phyloP scores from a whole-genome alignment of 1,139 yeast genomes.

The Martiniozyma asiatica region DNA sequence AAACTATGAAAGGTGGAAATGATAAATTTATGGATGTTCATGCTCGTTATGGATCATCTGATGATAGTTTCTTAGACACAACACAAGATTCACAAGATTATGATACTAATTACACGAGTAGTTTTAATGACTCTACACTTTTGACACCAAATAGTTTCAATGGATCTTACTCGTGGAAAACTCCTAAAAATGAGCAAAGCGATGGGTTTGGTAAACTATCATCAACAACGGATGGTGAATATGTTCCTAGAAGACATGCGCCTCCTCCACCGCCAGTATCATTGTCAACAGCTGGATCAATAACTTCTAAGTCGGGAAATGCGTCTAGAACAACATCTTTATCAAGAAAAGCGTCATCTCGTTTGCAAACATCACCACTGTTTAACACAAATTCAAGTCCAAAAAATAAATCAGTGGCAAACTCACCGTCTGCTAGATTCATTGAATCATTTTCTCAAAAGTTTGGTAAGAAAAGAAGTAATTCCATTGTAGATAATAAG shows the following conservation, averaged over 20 bases:
- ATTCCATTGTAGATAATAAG: constrained; percentile 5
- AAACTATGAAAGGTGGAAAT: constrained; percentile 50
- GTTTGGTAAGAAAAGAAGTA: constrained; percentile 11
- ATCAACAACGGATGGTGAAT: constrained; percentile 13
- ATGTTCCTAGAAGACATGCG: constrained; percentile 23
- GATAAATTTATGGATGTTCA: constrained; percentile 68
- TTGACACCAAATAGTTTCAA: too few relatives aligned
- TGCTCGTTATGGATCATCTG: constrained; percentile 37
- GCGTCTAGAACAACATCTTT: constrained; percentile 3
- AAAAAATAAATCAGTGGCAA: constrained; percentile 4
- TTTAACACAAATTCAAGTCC: constrained; percentile 4
- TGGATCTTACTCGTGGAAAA: too few relatives aligned
- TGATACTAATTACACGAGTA: constrained; percentile 2
- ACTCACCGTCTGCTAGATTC: constrained; percentile 10
- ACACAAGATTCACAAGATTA: constrained; percentile 10
- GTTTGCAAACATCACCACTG: constrained; percentile 1
- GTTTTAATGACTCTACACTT: constrained; percentile 5
- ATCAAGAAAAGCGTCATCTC: constrained; percentile 5
- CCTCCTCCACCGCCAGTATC: constrained; percentile 23
- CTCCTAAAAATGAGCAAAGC: constrained; percentile 1
- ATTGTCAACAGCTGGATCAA: background rate
- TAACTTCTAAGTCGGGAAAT: constrained; percentile 1
- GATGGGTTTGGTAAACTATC: background rate
- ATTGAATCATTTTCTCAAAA: constrained; percentile 17
- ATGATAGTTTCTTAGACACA: constrained; percentile 8